Evolutionary conservation across 345 rosid species (phyloP).

Genomic region (Salix koriyanagi): DNA sequence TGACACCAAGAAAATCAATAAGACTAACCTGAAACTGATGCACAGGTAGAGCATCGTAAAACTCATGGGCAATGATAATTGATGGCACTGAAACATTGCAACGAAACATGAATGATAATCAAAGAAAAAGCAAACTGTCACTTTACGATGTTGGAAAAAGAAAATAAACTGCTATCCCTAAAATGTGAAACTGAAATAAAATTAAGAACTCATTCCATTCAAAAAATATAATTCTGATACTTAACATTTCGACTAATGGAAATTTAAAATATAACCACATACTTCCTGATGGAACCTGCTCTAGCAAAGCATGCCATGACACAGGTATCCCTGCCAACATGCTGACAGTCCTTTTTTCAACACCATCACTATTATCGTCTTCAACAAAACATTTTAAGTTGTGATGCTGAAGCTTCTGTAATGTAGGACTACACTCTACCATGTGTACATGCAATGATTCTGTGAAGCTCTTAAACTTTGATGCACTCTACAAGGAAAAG

Average conservation of each 20-base stretch:
- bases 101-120: constrained; percentile 6
- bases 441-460: constrained; percentile 69
- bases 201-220: not conserved
- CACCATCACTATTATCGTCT: constrained; percentile 21
- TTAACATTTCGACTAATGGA: constrained; percentile 5
- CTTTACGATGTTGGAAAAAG: not conserved
- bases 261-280: constrained; percentile 28
- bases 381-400: constrained; percentile 62
- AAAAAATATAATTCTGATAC: not conserved
- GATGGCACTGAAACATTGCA: constrained; percentile 59
- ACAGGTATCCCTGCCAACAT: constrained; percentile 60
- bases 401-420: constrained; percentile 67
- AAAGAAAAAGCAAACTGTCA: constrained; percentile 5
- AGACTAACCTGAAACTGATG: constrained; percentile 89
- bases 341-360: constrained; percentile 45
- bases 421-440: constrained; percentile 84
- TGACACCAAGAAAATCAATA: not conserved
- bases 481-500: constrained; percentile 53
- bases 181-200: not conserved
- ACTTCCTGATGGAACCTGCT: constrained; percentile 87
- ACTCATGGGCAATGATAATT: constrained; percentile 85
- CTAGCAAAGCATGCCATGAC: constrained; percentile 72
- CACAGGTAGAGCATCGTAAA: constrained; percentile 91
- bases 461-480: constrained; percentile 72
- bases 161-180: not conserved